Evolutionary conservation across 768 basidiomycete genomes (phyloP).

Genomic region (Calvatia gigantea): DNA sequence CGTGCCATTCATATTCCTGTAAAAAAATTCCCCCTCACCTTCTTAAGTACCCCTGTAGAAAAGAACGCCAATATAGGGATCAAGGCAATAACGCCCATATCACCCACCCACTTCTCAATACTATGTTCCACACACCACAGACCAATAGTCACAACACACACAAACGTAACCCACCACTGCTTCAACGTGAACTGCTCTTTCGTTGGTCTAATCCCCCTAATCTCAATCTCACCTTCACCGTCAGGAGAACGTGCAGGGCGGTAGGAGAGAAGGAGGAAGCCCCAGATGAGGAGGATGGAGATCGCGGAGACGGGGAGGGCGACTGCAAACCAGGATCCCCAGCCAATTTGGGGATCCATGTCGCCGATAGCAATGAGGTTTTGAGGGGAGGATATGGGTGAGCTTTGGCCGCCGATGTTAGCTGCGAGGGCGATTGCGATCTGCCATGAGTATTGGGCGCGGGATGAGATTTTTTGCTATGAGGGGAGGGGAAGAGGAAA

Average conservation of each 20-base stretch:
- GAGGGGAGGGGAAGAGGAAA: constrained; percentile 8
- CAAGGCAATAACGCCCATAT: constrained; percentile 97
- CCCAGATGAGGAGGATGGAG: constrained; percentile 90
- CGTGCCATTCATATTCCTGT: too few relatives aligned
- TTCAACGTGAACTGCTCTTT: constrained; percentile 77
- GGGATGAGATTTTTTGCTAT: not conserved
- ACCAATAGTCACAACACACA: constrained; percentile 80
- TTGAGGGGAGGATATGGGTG: constrained; percentile 97
- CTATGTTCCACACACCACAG: constrained; percentile 88
- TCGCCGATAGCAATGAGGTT: constrained; percentile 89
- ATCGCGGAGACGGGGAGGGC: constrained; percentile 86
- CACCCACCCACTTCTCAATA: constrained; percentile 76
- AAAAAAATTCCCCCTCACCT: constrained; percentile 52
- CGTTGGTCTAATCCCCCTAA: constrained; percentile 80
- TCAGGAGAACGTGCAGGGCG: constrained; percentile 67
- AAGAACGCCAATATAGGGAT: constrained; percentile 93
- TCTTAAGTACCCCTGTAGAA: constrained; percentile 87
- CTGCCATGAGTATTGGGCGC: constrained; percentile 37
- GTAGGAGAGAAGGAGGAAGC: constrained; percentile 81
- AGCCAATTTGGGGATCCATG: constrained; percentile 85
- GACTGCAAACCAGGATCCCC: constrained; percentile 93
- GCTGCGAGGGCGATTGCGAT: constrained; percentile 97
- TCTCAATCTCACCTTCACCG: constrained; percentile 75
- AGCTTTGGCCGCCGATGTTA: constrained; percentile 96
- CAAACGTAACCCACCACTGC: constrained; percentile 87